Evolutionary conservation across 495 filamentous ascomycete species (phyloP), one percentile per base, ranked within the genome.

Genomic region (Talaromyces borbonicus): DNA sequence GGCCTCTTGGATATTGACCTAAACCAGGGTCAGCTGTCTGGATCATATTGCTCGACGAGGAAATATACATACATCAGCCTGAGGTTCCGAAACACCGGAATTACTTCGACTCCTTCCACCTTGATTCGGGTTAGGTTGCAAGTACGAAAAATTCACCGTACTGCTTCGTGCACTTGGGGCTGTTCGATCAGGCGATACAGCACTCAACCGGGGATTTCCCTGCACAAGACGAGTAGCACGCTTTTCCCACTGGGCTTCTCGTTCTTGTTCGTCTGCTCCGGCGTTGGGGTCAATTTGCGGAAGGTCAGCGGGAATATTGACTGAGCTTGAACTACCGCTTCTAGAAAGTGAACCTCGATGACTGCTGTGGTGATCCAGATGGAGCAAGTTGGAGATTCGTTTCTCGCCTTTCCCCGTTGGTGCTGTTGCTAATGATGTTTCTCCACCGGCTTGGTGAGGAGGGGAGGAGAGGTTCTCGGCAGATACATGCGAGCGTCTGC

Each of bases 1-100:
- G n/a, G 93, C 92, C 63, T 92, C 81, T 65, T 95, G 89, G 46
- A 99, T 95, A 66, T 85, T 82, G 24, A 82, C 75, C 74, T 96
- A 52, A 16, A n/a, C 14, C n/a, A 35, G 49, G 31, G 46, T n/a
- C 20, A 19, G 27, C 6, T 35, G 16, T 11, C 3, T 25, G 1
- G 11, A 22, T 22, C 12, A 9, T 7, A 0, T 19, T 18, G 12
- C 1, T 19, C 14, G 8, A 19, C 12, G 15, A 35, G 8, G 33
- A 32, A 11, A 20, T 14, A 41, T 25, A 8, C 67, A 51, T 56
- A 73, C 68, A 63, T 76, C 72, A 46, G 54, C 63, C 45, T 62
- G 49, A 18, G 54, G 58, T 52, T 68, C 67, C 40, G 55, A 69
- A 31, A 67, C 49, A 20, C 50, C 42, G 49, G 58, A 57, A 29